A percentile compares a stretch with the other conserved stretches of the same genome.
Evolutionary conservation across 169 alveolate species (phyloP).

Genomic region (Plasmodium reichenowi): DNA sequence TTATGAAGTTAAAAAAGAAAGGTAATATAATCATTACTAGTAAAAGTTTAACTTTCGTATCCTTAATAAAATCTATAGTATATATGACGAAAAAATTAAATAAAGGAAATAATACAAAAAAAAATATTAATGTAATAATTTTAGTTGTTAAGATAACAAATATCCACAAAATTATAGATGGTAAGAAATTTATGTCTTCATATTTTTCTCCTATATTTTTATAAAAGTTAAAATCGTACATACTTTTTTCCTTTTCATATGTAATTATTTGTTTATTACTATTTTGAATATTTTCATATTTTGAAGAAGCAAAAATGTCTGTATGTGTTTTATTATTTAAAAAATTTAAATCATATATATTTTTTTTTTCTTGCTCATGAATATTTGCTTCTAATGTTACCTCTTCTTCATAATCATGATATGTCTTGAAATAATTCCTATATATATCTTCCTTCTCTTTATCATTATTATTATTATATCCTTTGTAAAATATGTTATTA

Average conservation of each 20-base stretch:
- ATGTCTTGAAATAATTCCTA: background rate
- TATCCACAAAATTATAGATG: constrained; percentile 28
- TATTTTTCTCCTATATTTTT: constrained; percentile 25
- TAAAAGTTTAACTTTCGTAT: constrained; percentile 44
- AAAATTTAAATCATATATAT: constrained; percentile 49
- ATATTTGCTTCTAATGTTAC: constrained; percentile 1
- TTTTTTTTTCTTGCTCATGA: background rate
- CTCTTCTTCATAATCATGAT: constrained; percentile 10
- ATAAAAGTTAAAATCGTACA: constrained; percentile 1
- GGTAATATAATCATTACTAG: constrained; percentile 59
- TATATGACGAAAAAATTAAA: constrained; percentile 22
- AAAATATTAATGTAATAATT: constrained; percentile 13
- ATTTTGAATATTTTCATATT: constrained; percentile 13
- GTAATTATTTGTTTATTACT: constrained; percentile 17
- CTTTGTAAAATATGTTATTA: no score
- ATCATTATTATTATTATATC: no score
- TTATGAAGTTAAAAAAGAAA: constrained; percentile 41
- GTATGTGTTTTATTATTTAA: constrained; percentile 5
- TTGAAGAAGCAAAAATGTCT: constrained; percentile 7
- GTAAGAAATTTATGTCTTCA: constrained; percentile 9
- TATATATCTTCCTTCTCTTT: no score
- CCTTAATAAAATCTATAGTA: constrained; percentile 33
- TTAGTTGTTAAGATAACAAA: constrained; percentile 55
- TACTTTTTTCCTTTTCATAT: constrained; percentile 24
- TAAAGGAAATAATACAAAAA: constrained; percentile 51